Percentiles rank a stretch among this genome's conserved stretches.
These are phyloP conservation scores for Dactylellina cionopaga DNA, from an alignment of 2,329 filamentous ascomycete genomes.

Conservation along the genomic window DNA sequence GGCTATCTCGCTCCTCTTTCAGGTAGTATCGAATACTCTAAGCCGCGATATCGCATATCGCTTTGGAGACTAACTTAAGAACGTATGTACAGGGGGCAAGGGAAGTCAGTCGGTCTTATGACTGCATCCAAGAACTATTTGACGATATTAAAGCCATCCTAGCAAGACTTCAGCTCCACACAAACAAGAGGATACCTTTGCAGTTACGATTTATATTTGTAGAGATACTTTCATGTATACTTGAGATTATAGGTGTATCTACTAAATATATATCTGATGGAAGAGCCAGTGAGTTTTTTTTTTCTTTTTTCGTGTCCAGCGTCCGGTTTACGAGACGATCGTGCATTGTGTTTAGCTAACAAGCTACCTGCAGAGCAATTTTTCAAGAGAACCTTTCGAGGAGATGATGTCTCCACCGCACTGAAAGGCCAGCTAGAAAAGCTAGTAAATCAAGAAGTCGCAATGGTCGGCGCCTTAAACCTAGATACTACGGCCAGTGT, in stretches of 20 bases:
- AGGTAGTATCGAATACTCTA: too few relatives aligned
- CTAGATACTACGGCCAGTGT: background rate
- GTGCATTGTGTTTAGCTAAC: too few relatives aligned
- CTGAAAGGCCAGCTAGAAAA: background rate
- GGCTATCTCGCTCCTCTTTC: background rate
- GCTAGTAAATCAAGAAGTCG: background rate
- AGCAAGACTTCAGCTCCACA: constrained; percentile 1
- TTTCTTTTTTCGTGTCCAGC: too few relatives aligned
- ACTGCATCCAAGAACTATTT: constrained; percentile 15
- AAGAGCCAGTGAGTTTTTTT: too few relatives aligned
- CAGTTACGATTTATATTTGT: background rate
- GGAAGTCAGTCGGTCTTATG: constrained; percentile 12
- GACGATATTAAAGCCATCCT: constrained; percentile 6
- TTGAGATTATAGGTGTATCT: constrained; percentile 18
- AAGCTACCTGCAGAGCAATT: too few relatives aligned
- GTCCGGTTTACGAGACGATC: too few relatives aligned
- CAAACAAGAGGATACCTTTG: background rate
- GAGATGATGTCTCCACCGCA: background rate
- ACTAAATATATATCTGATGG: constrained; percentile 24
- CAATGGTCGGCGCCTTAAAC: constrained; percentile 1
- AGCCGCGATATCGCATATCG: too few relatives aligned
- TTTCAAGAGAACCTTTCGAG: too few relatives aligned
- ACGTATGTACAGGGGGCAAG: background rate
- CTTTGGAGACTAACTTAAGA: too few relatives aligned
- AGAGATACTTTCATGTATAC: constrained; percentile 10